Evolutionary conservation across 805 yeast genomes (phyloP).

Genomic region (Saturnispora mendoncae): DNA sequence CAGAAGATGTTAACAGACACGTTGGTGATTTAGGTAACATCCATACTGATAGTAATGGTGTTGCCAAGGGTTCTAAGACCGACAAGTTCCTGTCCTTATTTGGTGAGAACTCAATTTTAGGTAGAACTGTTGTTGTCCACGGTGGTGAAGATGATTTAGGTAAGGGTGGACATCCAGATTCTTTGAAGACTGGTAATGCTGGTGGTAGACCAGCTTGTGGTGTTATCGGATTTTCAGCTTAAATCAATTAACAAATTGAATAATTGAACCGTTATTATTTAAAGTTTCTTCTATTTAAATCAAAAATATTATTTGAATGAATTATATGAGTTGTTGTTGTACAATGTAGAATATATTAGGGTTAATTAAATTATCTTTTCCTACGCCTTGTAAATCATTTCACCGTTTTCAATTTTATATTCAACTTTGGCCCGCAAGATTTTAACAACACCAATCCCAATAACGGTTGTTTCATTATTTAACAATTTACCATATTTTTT

Average conservation of each 20-base stretch:
- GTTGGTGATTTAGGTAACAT: slow-evolving; percentile 97
- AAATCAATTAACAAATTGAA: slow-evolving; percentile 10
- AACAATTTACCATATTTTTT: no score
- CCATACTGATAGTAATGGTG: slow-evolving; percentile 76
- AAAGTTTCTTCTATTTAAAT: neutral
- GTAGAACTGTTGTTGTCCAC: slow-evolving; percentile 94
- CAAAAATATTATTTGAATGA: no score
- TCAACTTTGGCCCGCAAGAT: slow-evolving; percentile 15
- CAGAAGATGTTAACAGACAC: slow-evolving; percentile 72
- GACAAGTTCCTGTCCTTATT: slow-evolving; percentile 71
- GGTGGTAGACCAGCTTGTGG: slow-evolving; percentile 99
- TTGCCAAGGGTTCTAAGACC: slow-evolving; percentile 81
- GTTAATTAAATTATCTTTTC: neutral
- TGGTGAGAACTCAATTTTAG: slow-evolving; percentile 82
- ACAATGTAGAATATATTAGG: neutral
- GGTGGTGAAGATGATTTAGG: slow-evolving; percentile 91
- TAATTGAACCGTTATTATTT: neutral
- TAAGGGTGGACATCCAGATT: slow-evolving; percentile 85
- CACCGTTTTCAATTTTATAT: slow-evolving; percentile 12
- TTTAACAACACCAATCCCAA: slow-evolving; percentile 12
- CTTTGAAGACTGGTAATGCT: slow-evolving; percentile 93
- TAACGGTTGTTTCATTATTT: slow-evolving; percentile 8
- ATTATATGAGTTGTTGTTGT: neutral
- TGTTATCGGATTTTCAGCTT: slow-evolving; percentile 73
- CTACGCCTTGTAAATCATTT: slow-evolving; percentile 6